Base-by-base conservation (phyloP, 371 early-diverging fungal genomes). In the Mortierella sp. region DNA sequence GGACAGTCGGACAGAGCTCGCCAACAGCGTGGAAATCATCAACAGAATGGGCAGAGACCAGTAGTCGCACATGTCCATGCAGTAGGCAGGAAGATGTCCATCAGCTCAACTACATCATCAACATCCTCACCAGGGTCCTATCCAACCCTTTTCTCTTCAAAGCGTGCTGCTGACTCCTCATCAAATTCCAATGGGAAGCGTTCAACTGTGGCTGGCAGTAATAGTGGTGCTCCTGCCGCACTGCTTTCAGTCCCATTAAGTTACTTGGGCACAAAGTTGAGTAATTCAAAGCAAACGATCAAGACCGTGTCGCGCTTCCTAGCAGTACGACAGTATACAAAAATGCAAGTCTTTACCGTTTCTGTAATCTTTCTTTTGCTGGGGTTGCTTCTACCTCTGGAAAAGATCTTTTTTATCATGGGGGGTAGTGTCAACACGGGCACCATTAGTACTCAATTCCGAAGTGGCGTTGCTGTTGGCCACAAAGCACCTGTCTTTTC, bases 241-340 rank as follows among this genome's bases (percentile, higher is more conserved):
- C 45, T 69, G 3, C 16, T 64, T 10, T 39, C 70, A 0, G 49
- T 26, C 1, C 43, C 70, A n/a, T 58, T 61, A 20, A 24, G 66
- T 5, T 79, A 79, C 22, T 1, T 79, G 70, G 49, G 70, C 4
- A 67, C 74, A 10, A 79, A 60, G 24, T 37, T 68, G 24, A 74
- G 75, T 51, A 67, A 74, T 37, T 67, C 75, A 30, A 70, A 60
- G 49, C 81, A 80, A 20, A 75, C 72, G 3, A 24, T 80, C 16
- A 60, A 61, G 40, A 80, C 75, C 2, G 59, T 80, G 2, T 60
- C 72, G 5, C 61, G 66, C 24, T 75, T 80, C 66, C 37, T 80
- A 61, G 81, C 81, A 2, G 62, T 75, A 22, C 75, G 81, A 5
- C 75, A 80, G 18, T 80, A 80, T 37, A 80, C 81, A 24, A 80